Percentiles rank a stretch among this genome's conserved stretches.
Conservation (phyloP, 148 eudicot genomes). For the Gaultheria prostrata region DNA sequence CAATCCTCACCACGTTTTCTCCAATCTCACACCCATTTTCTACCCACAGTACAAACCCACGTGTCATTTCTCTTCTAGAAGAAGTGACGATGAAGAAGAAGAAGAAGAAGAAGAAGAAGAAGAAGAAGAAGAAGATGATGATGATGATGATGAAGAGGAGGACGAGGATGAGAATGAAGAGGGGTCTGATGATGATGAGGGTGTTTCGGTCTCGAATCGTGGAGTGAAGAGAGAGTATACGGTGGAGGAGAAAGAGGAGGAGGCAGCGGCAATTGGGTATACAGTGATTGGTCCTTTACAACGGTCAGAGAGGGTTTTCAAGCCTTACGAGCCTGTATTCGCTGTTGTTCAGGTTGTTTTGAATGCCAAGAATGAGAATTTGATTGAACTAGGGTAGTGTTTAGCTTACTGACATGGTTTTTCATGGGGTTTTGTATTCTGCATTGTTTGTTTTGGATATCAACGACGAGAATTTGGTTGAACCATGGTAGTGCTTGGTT, state of each 20-base stretch:
- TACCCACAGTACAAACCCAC: conserved; percentile 5
- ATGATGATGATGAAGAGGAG: conserved; percentile 19
- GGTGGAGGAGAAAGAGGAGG: conserved; percentile 52
- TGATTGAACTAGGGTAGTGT: neutral
- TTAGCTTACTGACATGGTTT: neutral
- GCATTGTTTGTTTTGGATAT: neutral
- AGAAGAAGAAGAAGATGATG: neutral
- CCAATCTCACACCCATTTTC: neutral
- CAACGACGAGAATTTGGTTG: neutral
- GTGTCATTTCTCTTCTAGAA: conserved; percentile 36
- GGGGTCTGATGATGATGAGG: conserved; percentile 23
- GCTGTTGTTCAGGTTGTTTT: conserved; percentile 81
- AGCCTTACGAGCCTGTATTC: conserved; percentile 63
- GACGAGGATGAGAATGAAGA: conserved; percentile 13
- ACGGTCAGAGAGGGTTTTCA: conserved; percentile 55
- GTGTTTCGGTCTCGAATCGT: conserved; percentile 17
- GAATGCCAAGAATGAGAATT: neutral
- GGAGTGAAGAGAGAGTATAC: conserved; percentile 37
- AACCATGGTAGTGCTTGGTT: neutral
- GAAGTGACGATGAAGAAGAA: conserved; percentile 10
- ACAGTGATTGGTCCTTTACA: conserved; percentile 67
- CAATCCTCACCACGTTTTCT: conserved; percentile 1
- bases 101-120: conserved; percentile 4
- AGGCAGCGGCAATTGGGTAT: conserved; percentile 79
- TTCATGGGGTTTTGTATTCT: neutral